These are phyloP conservation scores for Populus hybrid DNA, from an alignment of 441 rosid genomes.

Conservation along the genomic window DNA sequence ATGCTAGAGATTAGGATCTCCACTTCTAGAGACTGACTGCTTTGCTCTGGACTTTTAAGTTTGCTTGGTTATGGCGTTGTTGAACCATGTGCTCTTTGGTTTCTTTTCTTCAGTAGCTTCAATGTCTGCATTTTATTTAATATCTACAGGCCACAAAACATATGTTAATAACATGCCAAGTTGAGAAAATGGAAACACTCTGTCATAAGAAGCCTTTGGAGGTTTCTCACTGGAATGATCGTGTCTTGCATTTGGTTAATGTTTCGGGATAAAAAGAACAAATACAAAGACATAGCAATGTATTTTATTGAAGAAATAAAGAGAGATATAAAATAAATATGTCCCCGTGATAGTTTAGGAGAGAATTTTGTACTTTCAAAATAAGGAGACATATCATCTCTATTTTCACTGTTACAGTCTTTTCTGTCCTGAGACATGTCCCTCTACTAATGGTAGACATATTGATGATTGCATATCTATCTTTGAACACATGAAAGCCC, in stretches of 20 bases:
- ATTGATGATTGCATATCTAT: slow-evolving; percentile 62
- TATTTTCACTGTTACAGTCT: too few relatives aligned
- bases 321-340: too few relatives aligned
- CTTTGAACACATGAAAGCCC: slow-evolving; percentile 63
- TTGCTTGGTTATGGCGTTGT: not conserved
- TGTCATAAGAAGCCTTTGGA: slow-evolving; percentile 55
- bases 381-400: too few relatives aligned
- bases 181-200: slow-evolving; percentile 61
- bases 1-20: slow-evolving; percentile 52
- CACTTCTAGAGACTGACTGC: not conserved
- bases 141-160: not conserved
- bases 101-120: not conserved
- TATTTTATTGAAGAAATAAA: too few relatives aligned
- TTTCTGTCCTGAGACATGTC: too few relatives aligned
- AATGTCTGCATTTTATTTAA: not conserved
- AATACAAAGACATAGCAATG: too few relatives aligned
- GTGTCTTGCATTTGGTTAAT: slow-evolving; percentile 19
- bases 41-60: slow-evolving; percentile 5
- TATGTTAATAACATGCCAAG: slow-evolving; percentile 28
- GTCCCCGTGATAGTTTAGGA: too few relatives aligned
- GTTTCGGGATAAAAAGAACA: too few relatives aligned
- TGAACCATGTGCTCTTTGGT: not conserved
- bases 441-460: slow-evolving; percentile 64
- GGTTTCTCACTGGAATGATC: slow-evolving; percentile 80
- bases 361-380: too few relatives aligned